Base-by-base conservation (phyloP, 345 rosid species). In the Aegle marmelos region DNA sequence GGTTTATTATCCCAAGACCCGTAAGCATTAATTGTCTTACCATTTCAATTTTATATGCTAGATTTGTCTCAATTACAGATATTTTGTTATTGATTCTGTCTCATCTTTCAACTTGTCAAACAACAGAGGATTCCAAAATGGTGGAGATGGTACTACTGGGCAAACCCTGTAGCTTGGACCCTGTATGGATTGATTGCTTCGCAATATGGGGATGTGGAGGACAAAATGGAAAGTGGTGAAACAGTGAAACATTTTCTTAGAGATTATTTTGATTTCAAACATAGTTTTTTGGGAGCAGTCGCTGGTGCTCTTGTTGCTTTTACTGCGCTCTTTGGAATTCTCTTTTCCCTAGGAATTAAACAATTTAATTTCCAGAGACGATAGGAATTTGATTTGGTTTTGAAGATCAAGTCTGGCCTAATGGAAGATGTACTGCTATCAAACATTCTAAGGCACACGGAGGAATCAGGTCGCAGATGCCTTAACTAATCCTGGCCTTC, bases 101-200 rank as follows among this genome's bases (percentile, higher is more conserved):
- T 17, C n/a, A 21, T 65, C 48, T 50, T 53, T 31, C 8, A 11
- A 68, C 56, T 45, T 25, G 11, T 74, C 79, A 6, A 64, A 30
- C 70, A 31, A 73, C 90, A 91, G 94, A 89, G 89, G 76, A 76
- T 88, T 48, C 92, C 91, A 2, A 25, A 80, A 7, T 89, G 92
- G 94, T 91, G 92, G 92, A 89, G 91, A 83, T 89, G 92, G 92
- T 88, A 89, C 79, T 89, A 70, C 67, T 89, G 94, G 92, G 57
- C 37, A 9, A 79, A 84, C 70, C 94, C 91, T 0, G 63, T 89
- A 19, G 41, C 91, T 24, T 91, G 92, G 92, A 86, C 87, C 17
- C 22, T 89, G 60, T 87, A 89, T 36, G 92, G 94, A 34, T 70
- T 89, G 53, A 79, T 87, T 63, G 82, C 80, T 50, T 84, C 92